Evolutionary conservation across 352 stramenopile species (phyloP).

Genomic region (Nothophytophthora sp.): DNA sequence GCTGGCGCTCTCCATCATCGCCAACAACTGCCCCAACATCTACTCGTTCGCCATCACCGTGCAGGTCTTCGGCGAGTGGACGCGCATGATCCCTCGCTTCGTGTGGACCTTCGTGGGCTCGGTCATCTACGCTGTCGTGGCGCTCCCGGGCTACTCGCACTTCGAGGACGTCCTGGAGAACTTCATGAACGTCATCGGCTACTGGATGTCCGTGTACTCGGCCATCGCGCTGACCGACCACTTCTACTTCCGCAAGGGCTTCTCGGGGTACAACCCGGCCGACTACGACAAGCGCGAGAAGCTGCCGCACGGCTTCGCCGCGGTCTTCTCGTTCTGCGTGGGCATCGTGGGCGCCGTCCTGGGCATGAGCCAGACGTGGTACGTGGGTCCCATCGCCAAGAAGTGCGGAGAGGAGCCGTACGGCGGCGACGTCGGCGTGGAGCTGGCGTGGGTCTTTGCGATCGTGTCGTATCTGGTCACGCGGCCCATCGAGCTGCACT

Average conservation of each 20-base stretch:
- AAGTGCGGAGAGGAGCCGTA: slow-evolving; percentile 28
- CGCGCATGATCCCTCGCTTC: slow-evolving; percentile 30
- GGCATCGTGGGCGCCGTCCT: slow-evolving; percentile 35
- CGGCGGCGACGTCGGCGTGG: slow-evolving; percentile 39
- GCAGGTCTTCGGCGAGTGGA: slow-evolving; percentile 42
- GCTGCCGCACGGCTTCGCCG: slow-evolving; percentile 38
- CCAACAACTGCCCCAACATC: slow-evolving; percentile 59
- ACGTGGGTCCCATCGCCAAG: slow-evolving; percentile 36
- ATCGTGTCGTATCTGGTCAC: slow-evolving; percentile 40
- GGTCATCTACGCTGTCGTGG: slow-evolving; percentile 38
- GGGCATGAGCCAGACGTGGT: slow-evolving; percentile 58
- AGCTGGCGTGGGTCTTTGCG: slow-evolving; percentile 37
- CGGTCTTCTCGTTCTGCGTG: slow-evolving; percentile 42
- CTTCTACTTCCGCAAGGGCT: slow-evolving; percentile 47
- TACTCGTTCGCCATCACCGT: slow-evolving; percentile 52
- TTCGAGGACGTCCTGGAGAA: slow-evolving; percentile 47
- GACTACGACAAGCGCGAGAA: slow-evolving; percentile 46
- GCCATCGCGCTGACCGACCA: slow-evolving; percentile 37
- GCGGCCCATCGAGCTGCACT: slow-evolving; percentile 41
- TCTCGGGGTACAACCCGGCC: slow-evolving; percentile 41
- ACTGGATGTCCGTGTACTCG: slow-evolving; percentile 47
- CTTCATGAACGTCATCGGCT: slow-evolving; percentile 60
- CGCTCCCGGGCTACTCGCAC: slow-evolving; percentile 38
- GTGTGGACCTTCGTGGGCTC: slow-evolving; percentile 42
- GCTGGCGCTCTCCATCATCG: slow-evolving; percentile 47